Percentiles rank a stretch among this genome's conserved stretches.
Evolutionary conservation across 495 filamentous ascomycete genomes (phyloP).

Genomic region (Penicilliopsis zonata): DNA sequence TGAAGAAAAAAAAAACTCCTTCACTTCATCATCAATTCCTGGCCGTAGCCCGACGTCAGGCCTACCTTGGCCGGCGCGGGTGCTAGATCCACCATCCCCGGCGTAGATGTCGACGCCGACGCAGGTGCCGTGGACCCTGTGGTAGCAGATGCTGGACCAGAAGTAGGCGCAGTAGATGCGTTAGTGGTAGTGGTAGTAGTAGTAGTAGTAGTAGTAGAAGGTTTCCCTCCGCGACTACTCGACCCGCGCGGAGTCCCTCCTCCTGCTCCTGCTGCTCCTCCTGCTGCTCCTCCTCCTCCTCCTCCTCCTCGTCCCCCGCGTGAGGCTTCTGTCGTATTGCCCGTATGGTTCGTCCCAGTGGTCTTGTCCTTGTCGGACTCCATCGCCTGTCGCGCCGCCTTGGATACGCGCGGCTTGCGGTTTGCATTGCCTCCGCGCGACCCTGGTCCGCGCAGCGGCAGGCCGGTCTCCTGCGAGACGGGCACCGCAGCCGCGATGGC

Average conservation of each 20-base stretch:
- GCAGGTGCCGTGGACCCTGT: no score
- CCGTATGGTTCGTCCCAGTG: no score
- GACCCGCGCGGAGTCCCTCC: background rate
- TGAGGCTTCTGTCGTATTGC: no score
- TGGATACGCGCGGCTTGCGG: constrained; percentile 70
- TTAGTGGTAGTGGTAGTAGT: background rate
- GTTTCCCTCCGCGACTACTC: background rate
- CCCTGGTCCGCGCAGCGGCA: constrained; percentile 55
- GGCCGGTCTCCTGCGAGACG: constrained; percentile 34
- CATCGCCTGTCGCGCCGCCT: constrained; percentile 51
- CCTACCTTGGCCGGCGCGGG: background rate
- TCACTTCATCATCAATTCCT: background rate
- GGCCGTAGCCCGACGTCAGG: background rate
- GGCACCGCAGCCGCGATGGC: constrained; percentile 27
- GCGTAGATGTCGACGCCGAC: background rate
- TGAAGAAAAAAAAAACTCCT: background rate
- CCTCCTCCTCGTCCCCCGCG: no score
- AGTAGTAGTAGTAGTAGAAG: background rate
- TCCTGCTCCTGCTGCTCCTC: background rate
- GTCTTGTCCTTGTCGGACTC: constrained; percentile 59
- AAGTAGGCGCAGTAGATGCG: no score
- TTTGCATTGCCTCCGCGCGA: constrained; percentile 65
- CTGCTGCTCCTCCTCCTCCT: background rate
- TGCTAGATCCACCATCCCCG: background rate
- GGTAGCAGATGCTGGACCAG: no score